phyloP scores from a whole-genome alignment of 2,329 filamentous ascomycete genomes.

The Hymenoscyphus infarciens region DNA sequence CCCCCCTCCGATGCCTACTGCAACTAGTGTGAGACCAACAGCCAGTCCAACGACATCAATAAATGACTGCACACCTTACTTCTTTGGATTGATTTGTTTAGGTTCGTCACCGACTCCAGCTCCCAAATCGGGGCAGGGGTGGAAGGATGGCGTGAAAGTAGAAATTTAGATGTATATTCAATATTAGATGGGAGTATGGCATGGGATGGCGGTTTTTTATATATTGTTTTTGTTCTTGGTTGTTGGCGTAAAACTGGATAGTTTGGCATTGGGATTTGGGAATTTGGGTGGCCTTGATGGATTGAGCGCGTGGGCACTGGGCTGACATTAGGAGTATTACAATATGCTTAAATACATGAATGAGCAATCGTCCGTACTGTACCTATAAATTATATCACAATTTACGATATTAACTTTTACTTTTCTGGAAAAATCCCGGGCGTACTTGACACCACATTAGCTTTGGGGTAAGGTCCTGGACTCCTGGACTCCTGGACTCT shows the following conservation, averaged over 20 bases:
- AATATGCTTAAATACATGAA: no score
- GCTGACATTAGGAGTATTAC: no score
- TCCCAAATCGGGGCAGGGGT: conserved; percentile 5
- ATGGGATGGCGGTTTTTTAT: conserved; percentile 8
- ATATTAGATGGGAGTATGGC: conserved; percentile 1
- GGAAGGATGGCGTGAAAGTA: not conserved
- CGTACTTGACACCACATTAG: no score
- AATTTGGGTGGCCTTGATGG: not conserved
- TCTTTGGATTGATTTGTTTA: conserved; percentile 32
- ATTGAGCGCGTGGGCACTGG: no score
- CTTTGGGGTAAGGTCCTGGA: no score
- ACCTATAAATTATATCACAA: no score
- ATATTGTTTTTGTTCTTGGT: not conserved
- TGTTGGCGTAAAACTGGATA: not conserved
- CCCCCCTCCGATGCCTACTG: conserved; percentile 30
- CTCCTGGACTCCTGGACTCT: no score
- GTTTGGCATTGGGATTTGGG: not conserved
- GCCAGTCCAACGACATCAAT: conserved; percentile 15
- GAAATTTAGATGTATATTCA: conserved; percentile 4
- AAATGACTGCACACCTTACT: conserved; percentile 28
- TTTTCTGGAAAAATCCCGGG: no score
- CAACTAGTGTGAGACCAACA: conserved; percentile 18
- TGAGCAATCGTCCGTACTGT: no score
- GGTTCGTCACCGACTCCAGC: conserved; percentile 27
- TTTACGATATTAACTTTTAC: no score